These are phyloP conservation scores for Fistulinella staudtii DNA, from an alignment of 1,284 basidiomycete species.

Conservation along the genomic window DNA sequence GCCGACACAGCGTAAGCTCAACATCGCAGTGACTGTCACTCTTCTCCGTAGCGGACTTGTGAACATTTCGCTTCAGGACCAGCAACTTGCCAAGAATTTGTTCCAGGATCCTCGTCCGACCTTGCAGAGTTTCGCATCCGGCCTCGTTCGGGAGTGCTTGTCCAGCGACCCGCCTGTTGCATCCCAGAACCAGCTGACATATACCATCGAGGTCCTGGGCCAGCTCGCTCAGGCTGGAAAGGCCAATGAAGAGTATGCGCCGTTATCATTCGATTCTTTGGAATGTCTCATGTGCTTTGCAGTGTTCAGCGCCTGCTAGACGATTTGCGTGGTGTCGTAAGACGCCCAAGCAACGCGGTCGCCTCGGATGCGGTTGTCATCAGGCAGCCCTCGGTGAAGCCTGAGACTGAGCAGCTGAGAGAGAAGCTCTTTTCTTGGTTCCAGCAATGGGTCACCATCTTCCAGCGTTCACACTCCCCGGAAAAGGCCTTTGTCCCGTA, in stretches of 20 bases:
- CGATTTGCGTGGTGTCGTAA: conserved; percentile 64
- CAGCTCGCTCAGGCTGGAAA: conserved; percentile 73
- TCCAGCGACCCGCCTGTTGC: conserved; percentile 76
- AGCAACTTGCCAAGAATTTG: conserved; percentile 87
- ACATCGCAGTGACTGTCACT: conserved; percentile 90
- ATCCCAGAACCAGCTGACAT: conserved; percentile 75
- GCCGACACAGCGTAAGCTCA: conserved; percentile 80
- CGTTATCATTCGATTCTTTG: background rate
- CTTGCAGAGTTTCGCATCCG: conserved; percentile 80
- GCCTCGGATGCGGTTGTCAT: conserved; percentile 36
- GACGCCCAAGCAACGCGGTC: conserved; percentile 35
- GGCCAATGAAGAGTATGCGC: conserved; percentile 73
- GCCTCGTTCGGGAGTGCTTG: conserved; percentile 84
- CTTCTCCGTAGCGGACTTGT: conserved; percentile 84
- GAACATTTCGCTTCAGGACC: conserved; percentile 78
- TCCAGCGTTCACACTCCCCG: conserved; percentile 84
- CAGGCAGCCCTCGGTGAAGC: conserved; percentile 53
- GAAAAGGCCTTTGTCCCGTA: conserved; percentile 98
- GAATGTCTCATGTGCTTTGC: conserved; percentile 8
- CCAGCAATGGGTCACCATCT: conserved; percentile 94
- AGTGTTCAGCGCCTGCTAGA: conserved; percentile 63
- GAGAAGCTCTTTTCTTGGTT: conserved; percentile 74
- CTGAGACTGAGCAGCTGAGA: conserved; percentile 67
- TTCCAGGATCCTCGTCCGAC: conserved; percentile 76
- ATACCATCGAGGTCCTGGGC: conserved; percentile 79